A percentile compares a stretch with the other conserved stretches of the same genome.
Evolutionary conservation across 768 basidiomycete species (phyloP).

Genomic region (Mycena filopes): DNA sequence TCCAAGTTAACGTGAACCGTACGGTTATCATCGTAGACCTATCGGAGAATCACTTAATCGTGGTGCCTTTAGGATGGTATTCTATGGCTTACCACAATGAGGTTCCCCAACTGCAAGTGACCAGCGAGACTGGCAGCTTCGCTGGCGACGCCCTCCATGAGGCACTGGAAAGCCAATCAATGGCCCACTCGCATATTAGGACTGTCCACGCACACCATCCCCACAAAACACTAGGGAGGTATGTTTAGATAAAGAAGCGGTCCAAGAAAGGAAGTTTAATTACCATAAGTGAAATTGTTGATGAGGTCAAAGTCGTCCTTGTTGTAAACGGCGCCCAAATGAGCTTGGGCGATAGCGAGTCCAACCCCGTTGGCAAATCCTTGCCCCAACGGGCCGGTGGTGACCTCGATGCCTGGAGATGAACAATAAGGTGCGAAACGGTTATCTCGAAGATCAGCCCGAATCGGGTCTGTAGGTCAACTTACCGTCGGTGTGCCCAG

Average conservation of each 20-base stretch:
- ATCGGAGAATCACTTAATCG: constrained; percentile 21
- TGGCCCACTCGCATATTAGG: too few relatives aligned
- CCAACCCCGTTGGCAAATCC: constrained; percentile 95
- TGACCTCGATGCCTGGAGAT: constrained; percentile 77
- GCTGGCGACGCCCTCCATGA: constrained; percentile 96
- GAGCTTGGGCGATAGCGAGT: constrained; percentile 92
- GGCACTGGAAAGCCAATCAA: constrained; percentile 53
- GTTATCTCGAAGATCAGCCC: too few relatives aligned
- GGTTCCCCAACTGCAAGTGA: constrained; percentile 92
- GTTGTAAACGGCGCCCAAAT: constrained; percentile 91
- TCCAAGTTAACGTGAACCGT: constrained; percentile 43
- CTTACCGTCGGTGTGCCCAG: constrained; percentile 60
- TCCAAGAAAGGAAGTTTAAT: constrained; percentile 24
- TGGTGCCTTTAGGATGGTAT: neutral
- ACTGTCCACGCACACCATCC: constrained; percentile 63
- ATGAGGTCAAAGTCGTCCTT: constrained; percentile 84
- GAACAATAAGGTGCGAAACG: constrained; percentile 7
- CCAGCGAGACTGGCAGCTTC: constrained; percentile 95
- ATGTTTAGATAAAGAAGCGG: constrained; percentile 11
- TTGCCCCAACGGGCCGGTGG: constrained; percentile 96
- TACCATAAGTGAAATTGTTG: constrained; percentile 91
- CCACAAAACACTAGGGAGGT: constrained; percentile 80
- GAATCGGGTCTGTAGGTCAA: neutral
- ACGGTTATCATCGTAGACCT: constrained; percentile 98
- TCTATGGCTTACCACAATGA: constrained; percentile 78